Base-by-base conservation (phyloP, 305 asterid species). In the Ruellia speciosa region DNA sequence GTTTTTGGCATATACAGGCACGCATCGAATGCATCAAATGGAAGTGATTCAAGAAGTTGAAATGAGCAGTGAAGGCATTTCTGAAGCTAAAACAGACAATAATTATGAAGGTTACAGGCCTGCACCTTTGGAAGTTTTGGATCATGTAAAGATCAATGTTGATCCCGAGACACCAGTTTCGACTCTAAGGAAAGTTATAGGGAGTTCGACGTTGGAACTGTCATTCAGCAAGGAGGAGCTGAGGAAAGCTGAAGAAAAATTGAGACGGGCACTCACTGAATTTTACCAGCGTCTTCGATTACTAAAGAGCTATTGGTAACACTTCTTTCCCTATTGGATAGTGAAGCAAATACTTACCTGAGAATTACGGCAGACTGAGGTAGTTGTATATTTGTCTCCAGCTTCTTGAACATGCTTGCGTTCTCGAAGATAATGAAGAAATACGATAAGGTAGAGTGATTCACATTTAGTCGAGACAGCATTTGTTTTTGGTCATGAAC, bases 351-450 rank as follows among this genome's bases (percentile, higher is more conserved):
- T 43, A 12, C 14, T 43, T 43, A 13, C 49, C 49, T 59, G 43
- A 45, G 13, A 37, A 57, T 34, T 51, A 59, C 4, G 54, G 20
- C 58, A 50, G 41, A 18, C 67, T 77, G 59, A 70, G 40, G 59
- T 49, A 14, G 17, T 54, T 40, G 14, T 6, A 53, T 14, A 45
- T 70, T 56, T 11, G 16, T 67, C 5, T 55, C 47, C 76, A 86
- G 97, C 72, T 89, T 86, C 83, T 69, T 89, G 85, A 89, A 89
- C 67, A 69, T 56, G 68, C 81, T 89, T 72, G 95, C 97, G 40
- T 79, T 82, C 73, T 84, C 94, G 58, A 89, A 86, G 86, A 89
- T 86, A 66, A 63, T 86, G 94, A 86, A 86, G 90, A 89, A 89
- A 75, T 86, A 84, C 60, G 93, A 89, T 64, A 89, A 89, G 95